Conservation (phyloP, 495 filamentous ascomycete genomes). For the Xylaria telfairii region DNA sequence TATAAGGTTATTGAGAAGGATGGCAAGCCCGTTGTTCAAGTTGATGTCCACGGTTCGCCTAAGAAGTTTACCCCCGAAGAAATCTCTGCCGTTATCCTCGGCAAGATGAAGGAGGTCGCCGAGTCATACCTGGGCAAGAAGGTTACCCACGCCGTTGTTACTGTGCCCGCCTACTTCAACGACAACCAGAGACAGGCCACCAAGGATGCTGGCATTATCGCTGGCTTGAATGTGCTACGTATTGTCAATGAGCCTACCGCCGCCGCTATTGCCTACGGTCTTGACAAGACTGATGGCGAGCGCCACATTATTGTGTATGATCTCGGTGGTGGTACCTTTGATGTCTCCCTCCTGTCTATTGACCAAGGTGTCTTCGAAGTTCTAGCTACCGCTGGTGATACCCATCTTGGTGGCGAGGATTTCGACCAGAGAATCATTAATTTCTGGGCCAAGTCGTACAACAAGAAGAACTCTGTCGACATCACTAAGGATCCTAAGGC, state of each 20-base stretch:
- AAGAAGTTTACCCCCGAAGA: slow-evolving; percentile 88
- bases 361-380: slow-evolving; percentile 99
- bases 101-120: slow-evolving; percentile 97
- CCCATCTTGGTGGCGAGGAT: slow-evolving; percentile 99
- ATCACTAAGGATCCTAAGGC: slow-evolving; percentile 95
- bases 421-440: slow-evolving; percentile 99
- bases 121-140: slow-evolving; percentile 93
- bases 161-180: slow-evolving; percentile 99
- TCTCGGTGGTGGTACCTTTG: slow-evolving; percentile 99
- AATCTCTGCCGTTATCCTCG: slow-evolving; percentile 84
- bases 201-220: slow-evolving; percentile 95
- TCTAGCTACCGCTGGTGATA: slow-evolving; percentile 96
- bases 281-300: slow-evolving; percentile 85
- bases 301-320: slow-evolving; percentile 96
- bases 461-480: slow-evolving; percentile 95
- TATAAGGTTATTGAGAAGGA: slow-evolving; percentile 84
- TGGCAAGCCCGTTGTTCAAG: slow-evolving; percentile 80
- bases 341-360: slow-evolving; percentile 97
- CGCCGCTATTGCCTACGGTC: slow-evolving; percentile 85
- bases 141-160: slow-evolving; percentile 96
- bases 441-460: slow-evolving; percentile 97
- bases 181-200: slow-evolving; percentile 98
- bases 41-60: slow-evolving; percentile 73
- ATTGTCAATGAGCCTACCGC: slow-evolving; percentile 96
- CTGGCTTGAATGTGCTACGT: slow-evolving; percentile 94